These are phyloP conservation scores for Plicaturopsis crispa DNA, from an alignment of 768 basidiomycete genomes.

Conservation along the genomic window DNA sequence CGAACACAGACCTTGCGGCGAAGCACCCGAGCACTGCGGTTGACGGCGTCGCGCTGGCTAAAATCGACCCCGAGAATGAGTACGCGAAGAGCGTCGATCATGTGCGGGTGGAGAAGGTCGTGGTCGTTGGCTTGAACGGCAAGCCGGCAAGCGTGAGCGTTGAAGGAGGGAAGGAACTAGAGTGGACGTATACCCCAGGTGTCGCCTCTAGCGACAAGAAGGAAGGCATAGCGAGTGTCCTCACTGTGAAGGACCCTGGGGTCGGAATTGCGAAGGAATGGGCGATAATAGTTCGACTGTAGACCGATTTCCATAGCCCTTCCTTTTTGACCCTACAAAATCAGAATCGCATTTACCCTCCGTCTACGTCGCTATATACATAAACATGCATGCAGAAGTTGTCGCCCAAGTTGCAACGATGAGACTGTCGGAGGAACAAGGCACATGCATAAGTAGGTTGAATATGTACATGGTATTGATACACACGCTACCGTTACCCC, in stretches of 20 bases:
- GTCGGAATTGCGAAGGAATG: constrained; percentile 55
- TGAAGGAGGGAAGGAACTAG: constrained; percentile 41
- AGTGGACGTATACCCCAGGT: constrained; percentile 65
- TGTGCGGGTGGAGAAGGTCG: constrained; percentile 77
- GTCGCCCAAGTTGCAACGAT: too few species aligned
- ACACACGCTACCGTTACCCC: too few species aligned
- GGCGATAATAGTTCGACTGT: constrained; percentile 36
- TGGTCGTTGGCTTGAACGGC: constrained; percentile 62
- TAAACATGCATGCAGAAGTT: too few species aligned
- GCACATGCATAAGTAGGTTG: too few species aligned
- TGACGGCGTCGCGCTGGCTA: constrained; percentile 38
- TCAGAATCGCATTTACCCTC: too few species aligned
- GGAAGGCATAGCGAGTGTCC: constrained; percentile 57
- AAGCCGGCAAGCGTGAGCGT: constrained; percentile 58
- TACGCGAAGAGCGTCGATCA: constrained; percentile 56
- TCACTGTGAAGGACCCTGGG: constrained; percentile 73
- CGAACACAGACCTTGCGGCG: constrained; percentile 47
- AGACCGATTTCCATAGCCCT: constrained; percentile 2
- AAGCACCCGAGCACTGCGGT: constrained; percentile 38
- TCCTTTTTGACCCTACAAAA: not conserved
- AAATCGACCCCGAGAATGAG: constrained; percentile 50
- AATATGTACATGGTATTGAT: too few species aligned
- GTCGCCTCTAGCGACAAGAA: constrained; percentile 45
- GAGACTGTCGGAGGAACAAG: too few species aligned
- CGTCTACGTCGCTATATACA: too few species aligned